Conservation (phyloP, 129 eudicot genomes). For the Helianthus tuberosus region DNA sequence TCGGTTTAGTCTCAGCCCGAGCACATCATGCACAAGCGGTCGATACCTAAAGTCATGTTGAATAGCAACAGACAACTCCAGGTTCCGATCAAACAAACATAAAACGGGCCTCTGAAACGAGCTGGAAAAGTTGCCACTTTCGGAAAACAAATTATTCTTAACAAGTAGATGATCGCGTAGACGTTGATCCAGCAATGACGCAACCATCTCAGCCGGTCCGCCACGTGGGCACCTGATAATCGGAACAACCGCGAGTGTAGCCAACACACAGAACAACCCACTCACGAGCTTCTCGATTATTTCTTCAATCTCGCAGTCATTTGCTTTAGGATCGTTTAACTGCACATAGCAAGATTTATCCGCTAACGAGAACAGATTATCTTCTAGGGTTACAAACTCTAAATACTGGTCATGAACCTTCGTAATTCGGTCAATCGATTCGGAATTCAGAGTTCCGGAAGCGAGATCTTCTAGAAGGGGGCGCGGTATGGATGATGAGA, state of each 20-base stretch:
- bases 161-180: slow-evolving; percentile 85
- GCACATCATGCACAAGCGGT: slow-evolving; percentile 94
- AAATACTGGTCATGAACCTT: slow-evolving; percentile 94
- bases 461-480: slow-evolving; percentile 85
- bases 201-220: slow-evolving; percentile 98
- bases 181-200: slow-evolving; percentile 79
- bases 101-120: slow-evolving; percentile 81
- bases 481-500: slow-evolving; percentile 87
- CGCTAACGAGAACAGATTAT: slow-evolving; percentile 77
- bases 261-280: slow-evolving; percentile 90
- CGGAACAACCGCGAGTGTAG: slow-evolving; percentile 91
- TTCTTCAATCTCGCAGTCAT: slow-evolving; percentile 84
- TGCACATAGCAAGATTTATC: slow-evolving; percentile 71
- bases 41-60: slow-evolving; percentile 94
- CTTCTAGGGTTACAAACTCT: slow-evolving; percentile 91
- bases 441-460: slow-evolving; percentile 64
- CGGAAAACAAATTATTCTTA: slow-evolving; percentile 82
- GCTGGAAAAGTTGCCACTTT: slow-evolving; percentile 65
- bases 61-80: slow-evolving; percentile 85
- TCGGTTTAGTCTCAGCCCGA: slow-evolving; percentile 85
- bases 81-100: slow-evolving; percentile 85
- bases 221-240: slow-evolving; percentile 84
- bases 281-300: slow-evolving; percentile 77
- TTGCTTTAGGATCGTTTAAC: slow-evolving; percentile 85
- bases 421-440: slow-evolving; percentile 63